A percentile compares a stretch with the other conserved stretches of the same genome.
phyloP scores from a whole-genome alignment of 2,329 filamentous ascomycete species.

The Thermothelomyces thermophilus region DNA sequence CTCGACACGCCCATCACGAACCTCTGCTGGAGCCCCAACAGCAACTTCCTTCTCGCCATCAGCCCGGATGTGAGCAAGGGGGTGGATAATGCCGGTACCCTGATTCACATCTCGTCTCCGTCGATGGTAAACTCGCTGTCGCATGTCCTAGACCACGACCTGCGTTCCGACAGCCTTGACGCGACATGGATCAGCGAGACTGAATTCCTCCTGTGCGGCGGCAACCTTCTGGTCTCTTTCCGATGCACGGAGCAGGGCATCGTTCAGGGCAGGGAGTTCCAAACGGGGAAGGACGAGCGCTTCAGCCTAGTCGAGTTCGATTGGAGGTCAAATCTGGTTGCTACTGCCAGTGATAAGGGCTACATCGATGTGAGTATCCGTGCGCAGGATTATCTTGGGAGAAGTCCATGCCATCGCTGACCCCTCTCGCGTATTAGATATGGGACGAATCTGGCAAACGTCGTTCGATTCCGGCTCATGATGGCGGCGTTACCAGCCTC shows the following conservation, averaged over 20 bases:
- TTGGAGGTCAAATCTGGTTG: constrained; percentile 44
- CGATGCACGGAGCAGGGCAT: constrained; percentile 43
- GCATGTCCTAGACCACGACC: constrained; percentile 45
- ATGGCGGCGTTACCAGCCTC: constrained; percentile 51
- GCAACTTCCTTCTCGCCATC: constrained; percentile 49
- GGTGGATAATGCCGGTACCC: constrained; percentile 27
- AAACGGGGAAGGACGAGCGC: constrained; percentile 46
- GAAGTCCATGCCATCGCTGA: not conserved
- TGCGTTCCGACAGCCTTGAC: constrained; percentile 47
- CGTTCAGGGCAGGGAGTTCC: constrained; percentile 41
- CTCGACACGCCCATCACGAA: constrained; percentile 57
- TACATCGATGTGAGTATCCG: constrained; percentile 51
- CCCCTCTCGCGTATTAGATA: constrained; percentile 33
- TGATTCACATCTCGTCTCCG: constrained; percentile 50
- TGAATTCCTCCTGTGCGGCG: constrained; percentile 54
- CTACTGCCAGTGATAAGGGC: constrained; percentile 55
- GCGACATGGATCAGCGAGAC: constrained; percentile 53
- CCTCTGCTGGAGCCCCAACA: constrained; percentile 53
- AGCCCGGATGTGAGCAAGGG: constrained; percentile 47
- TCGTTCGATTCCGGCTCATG: constrained; percentile 52
- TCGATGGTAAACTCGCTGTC: constrained; percentile 39
- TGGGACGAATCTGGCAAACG: constrained; percentile 50
- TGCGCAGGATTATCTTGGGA: not conserved
- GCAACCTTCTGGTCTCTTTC: constrained; percentile 46
- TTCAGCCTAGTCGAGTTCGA: constrained; percentile 54